These are phyloP conservation scores for Lactarius quietus DNA, from an alignment of 768 basidiomycete species.

Conservation along the genomic window DNA sequence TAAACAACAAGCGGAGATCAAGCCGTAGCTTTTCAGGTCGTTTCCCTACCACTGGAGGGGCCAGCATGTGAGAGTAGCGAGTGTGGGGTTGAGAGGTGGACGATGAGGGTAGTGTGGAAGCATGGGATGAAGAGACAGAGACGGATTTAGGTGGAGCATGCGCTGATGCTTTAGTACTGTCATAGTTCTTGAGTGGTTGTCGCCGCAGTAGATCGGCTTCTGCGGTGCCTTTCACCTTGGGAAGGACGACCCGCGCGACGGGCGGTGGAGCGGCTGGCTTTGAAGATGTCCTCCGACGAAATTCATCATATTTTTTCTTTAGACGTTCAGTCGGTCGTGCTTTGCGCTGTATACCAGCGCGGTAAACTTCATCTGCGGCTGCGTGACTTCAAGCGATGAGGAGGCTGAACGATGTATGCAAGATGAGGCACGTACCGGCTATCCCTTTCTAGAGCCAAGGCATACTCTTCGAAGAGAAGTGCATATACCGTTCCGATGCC, in stretches of 20 bases:
- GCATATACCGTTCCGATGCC: slow-evolving; percentile 67
- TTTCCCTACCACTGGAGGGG: slow-evolving; percentile 62
- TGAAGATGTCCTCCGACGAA: slow-evolving; percentile 39
- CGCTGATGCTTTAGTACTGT: neutral
- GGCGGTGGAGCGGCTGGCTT: slow-evolving; percentile 11
- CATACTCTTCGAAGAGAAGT: slow-evolving; percentile 89
- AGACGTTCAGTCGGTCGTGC: slow-evolving; percentile 83
- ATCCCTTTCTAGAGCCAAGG: slow-evolving; percentile 66
- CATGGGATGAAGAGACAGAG: slow-evolving; percentile 29
- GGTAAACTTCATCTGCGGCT: slow-evolving; percentile 81
- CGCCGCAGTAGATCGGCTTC: slow-evolving; percentile 24
- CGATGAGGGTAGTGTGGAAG: slow-evolving; percentile 28
- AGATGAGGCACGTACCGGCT: slow-evolving; percentile 54
- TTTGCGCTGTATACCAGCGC: slow-evolving; percentile 73
- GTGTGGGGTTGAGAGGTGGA: slow-evolving; percentile 23
- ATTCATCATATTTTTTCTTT: slow-evolving; percentile 76
- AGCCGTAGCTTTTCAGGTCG: slow-evolving; percentile 71
- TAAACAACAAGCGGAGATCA: slow-evolving; percentile 65
- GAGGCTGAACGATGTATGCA: neutral
- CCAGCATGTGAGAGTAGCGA: slow-evolving; percentile 71
- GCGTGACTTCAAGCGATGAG: slow-evolving; percentile 44
- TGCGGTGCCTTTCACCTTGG: slow-evolving; percentile 23
- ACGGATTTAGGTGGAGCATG: slow-evolving; percentile 30
- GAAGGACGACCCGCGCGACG: slow-evolving; percentile 11
- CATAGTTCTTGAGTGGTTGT: slow-evolving; percentile 25